These are phyloP conservation scores for Pseudogymnoascus sp. DNA, from an alignment of 2,329 filamentous ascomycete genomes.

Conservation along the genomic window DNA sequence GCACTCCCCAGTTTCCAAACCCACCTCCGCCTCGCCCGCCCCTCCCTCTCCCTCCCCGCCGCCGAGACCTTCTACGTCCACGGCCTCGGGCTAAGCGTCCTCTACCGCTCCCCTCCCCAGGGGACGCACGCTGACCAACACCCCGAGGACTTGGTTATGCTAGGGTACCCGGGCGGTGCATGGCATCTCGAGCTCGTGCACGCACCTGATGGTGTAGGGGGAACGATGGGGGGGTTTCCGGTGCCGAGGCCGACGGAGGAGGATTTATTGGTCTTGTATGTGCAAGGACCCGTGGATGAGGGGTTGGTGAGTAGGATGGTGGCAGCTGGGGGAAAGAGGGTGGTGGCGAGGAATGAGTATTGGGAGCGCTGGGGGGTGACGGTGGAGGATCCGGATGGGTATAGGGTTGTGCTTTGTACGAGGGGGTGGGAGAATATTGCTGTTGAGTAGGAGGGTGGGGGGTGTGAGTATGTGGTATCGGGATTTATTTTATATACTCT, in stretches of 20 bases:
- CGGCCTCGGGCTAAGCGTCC: slow-evolving; percentile 32
- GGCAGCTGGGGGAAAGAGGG: slow-evolving; percentile 27
- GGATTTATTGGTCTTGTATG: slow-evolving; percentile 37
- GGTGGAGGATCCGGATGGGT: slow-evolving; percentile 38
- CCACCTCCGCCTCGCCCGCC: slow-evolving; percentile 34
- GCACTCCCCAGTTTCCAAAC: not conserved
- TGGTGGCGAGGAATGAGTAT: slow-evolving; percentile 35
- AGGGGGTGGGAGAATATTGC: slow-evolving; percentile 13
- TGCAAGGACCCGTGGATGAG: slow-evolving; percentile 27
- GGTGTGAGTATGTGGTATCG: not conserved
- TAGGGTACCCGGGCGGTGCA: slow-evolving; percentile 29
- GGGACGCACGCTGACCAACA: slow-evolving; percentile 30
- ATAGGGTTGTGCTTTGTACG: slow-evolving; percentile 34
- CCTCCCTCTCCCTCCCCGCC: slow-evolving; percentile 30
- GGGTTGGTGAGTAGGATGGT: slow-evolving; percentile 30
- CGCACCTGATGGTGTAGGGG: slow-evolving; percentile 28
- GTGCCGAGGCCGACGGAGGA: slow-evolving; percentile 32
- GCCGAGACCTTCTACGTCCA: slow-evolving; percentile 35
- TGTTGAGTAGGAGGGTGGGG: not conserved
- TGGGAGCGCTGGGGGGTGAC: slow-evolving; percentile 38
- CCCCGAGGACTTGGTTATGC: slow-evolving; percentile 35
- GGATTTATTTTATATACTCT: not conserved
- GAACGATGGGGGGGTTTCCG: slow-evolving; percentile 3
- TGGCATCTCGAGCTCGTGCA: slow-evolving; percentile 39
- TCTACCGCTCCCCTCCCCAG: slow-evolving; percentile 13